Evolutionary conservation across 2,329 filamentous ascomycete genomes (phyloP).

Genomic region (Fusarium pseudonygamai): DNA sequence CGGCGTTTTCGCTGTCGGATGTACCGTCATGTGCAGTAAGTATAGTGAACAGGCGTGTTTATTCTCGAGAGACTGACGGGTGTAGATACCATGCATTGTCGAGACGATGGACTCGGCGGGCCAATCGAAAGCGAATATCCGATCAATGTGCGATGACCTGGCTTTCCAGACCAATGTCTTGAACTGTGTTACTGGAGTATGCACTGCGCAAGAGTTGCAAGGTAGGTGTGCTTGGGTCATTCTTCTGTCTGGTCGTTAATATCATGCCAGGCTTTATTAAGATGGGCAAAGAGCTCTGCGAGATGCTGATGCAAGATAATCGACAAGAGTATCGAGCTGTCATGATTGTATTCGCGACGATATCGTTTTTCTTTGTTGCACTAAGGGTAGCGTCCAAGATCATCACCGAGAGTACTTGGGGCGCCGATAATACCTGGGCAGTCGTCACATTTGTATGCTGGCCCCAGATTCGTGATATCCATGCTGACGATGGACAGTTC

Average conservation of each 20-base stretch:
- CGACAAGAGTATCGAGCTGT: background rate
- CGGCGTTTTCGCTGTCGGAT: background rate
- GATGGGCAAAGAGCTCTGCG: background rate
- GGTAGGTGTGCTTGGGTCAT: accelerated
- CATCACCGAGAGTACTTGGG: background rate
- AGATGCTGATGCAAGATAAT: background rate
- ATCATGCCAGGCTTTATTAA: accelerated
- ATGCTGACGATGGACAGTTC: background rate
- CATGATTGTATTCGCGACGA: background rate
- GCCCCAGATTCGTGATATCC: accelerated
- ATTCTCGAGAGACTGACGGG: background rate
- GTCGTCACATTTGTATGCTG: background rate
- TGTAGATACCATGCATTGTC: background rate
- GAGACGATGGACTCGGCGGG: background rate
- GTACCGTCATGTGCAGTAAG: background rate
- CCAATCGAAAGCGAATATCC: background rate
- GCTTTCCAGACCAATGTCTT: background rate
- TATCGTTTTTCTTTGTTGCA: accelerated
- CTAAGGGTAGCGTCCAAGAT: background rate
- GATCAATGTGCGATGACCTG: background rate
- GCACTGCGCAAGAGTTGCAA: background rate
- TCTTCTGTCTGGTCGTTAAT: accelerated
- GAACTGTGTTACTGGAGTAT: accelerated
- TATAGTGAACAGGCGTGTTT: too few species aligned
- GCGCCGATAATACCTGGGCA: background rate